A percentile compares a stretch with the other conserved stretches of the same genome.
These are phyloP conservation scores for Mycena metata DNA, from an alignment of 768 basidiomycete genomes.

Conservation along the genomic window DNA sequence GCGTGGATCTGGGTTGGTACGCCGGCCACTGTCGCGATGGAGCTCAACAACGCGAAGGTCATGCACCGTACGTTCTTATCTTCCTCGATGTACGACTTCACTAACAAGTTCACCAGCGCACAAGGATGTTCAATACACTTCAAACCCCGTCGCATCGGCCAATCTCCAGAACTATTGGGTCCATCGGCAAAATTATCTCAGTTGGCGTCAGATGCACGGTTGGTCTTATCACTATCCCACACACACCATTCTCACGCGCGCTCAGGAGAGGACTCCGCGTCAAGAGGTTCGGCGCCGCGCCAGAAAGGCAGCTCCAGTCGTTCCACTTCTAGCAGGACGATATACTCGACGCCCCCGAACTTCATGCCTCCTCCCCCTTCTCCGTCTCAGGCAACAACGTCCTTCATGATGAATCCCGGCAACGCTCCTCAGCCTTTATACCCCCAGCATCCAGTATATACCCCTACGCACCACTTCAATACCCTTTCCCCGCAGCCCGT, in stretches of 20 bases:
- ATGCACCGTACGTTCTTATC: conserved; percentile 24
- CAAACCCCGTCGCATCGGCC: conserved; percentile 3
- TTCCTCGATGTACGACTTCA: no score
- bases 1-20: conserved; percentile 34
- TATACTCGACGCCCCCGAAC: not conserved
- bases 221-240: not conserved
- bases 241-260: no score
- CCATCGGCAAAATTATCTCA: conserved; percentile 25
- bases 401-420: not conserved
- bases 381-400: no score
- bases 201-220: not conserved
- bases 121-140: conserved; percentile 18
- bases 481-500: conserved; percentile 30
- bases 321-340: not conserved
- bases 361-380: no score
- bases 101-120: conserved; percentile 6
- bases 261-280: no score
- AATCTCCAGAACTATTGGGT: conserved; percentile 33
- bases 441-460: not conserved
- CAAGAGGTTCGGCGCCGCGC: no score
- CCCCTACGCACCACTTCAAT: not conserved
- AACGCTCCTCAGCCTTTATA: not conserved
- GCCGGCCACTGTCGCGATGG: conserved; percentile 28
- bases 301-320: not conserved
- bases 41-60: conserved; percentile 25